Evolutionary conservation across 2,329 filamentous ascomycete species (phyloP), one percentile per base, ranked within the genome.

Genomic region (Ceratocystis smalleyi): DNA sequence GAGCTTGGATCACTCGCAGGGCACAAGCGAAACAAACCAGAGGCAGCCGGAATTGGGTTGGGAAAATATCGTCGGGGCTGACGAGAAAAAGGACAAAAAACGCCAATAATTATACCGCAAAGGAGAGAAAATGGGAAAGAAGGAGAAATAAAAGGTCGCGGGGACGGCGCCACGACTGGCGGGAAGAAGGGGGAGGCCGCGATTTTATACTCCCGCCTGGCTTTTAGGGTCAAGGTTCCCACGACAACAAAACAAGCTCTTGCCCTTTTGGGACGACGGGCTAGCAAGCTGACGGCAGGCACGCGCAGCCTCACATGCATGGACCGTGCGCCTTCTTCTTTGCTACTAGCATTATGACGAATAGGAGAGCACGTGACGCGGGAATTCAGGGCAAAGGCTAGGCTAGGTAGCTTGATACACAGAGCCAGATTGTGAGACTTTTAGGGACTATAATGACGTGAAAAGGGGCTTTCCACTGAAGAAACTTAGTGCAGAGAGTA

Each of bases 251-350:
- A 57, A 57, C 54, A 57, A 24, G 54, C 54, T 35, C 54, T 57
- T 57, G 54, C 54, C 54, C n/a, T 24, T 57, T 57, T 57, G 27
- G 54, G 54, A 57, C 12, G 54, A 17, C n/a, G 54, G 6, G 30
- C 22, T 32, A 35, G 19, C 27, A 57, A 32, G 54, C 54, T 57
- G 30, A 57, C 54, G 54, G 27, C 27, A 57, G 54, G 54, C 54
- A 57, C 54, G 51, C 51, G 54, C 54, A 57, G 54, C 54, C 54
- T 57, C 54, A 35, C 27, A 57, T 57, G 54, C 54, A 57, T 57
- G 54, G 54, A 10, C 54, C 54, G 54, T 57, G 54, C 54, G 27
- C 27, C 8, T 24, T 27, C 22, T 19, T 54, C 22, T 24, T 27
- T 32, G 4, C 1, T n/a, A 19, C 15, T 32, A 30, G 10, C 6